phyloP scores from a whole-genome alignment of 73 alveolate species.

The Paramecium sonneborni region DNA sequence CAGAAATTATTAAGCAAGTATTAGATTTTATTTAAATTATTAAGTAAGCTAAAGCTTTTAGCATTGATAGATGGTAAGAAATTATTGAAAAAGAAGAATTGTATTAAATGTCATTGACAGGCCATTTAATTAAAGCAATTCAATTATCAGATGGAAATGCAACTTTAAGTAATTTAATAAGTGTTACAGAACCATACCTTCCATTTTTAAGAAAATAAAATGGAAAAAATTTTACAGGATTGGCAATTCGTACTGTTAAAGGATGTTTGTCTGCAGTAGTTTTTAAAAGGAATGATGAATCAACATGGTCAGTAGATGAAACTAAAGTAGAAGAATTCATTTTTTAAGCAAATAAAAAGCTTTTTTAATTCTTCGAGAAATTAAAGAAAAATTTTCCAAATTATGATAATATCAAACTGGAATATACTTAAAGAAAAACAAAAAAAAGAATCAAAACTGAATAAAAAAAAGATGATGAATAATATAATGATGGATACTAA shows the following conservation, averaged over 20 bases:
- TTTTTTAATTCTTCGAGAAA: background rate
- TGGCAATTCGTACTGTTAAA: background rate
- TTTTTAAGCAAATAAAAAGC: background rate
- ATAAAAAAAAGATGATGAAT: background rate
- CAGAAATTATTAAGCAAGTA: background rate
- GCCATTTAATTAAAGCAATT: background rate
- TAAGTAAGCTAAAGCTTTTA: background rate
- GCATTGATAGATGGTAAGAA: background rate
- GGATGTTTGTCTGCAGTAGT: background rate
- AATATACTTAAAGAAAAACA: background rate
- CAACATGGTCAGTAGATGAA: background rate
- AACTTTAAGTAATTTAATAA: background rate
- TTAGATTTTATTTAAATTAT: no score
- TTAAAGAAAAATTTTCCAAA: background rate
- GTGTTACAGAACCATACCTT: background rate
- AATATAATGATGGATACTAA: no score
- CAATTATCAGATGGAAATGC: background rate
- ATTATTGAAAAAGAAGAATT: background rate
- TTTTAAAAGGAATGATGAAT: background rate
- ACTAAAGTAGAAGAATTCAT: background rate
- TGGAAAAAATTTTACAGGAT: background rate
- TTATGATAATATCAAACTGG: background rate
- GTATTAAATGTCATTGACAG: constrained; percentile 3
- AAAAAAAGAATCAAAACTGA: background rate
- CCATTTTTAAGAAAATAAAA: background rate